Percentiles rank a stretch among this genome's conserved stretches.
These are phyloP conservation scores for Botryotinia calthae DNA, from an alignment of 2,329 filamentous ascomycete genomes.

Conservation along the genomic window DNA sequence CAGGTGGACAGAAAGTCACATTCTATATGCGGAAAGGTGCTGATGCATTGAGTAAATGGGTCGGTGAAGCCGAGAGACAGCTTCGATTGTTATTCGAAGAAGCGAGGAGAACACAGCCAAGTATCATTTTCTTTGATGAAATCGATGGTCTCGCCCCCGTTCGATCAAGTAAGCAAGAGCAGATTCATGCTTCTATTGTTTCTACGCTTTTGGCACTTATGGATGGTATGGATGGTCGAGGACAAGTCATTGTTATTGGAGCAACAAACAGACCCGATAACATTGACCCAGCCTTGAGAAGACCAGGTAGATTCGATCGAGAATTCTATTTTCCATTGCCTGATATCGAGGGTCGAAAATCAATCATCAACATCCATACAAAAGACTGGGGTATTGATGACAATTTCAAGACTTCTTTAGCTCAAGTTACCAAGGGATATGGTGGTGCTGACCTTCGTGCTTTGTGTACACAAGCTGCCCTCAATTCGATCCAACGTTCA, in stretches of 20 bases:
- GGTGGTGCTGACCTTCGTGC: slow-evolving; percentile 93
- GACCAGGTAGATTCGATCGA: slow-evolving; percentile 91
- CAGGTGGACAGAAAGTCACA: slow-evolving; percentile 88
- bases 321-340: slow-evolving; percentile 98
- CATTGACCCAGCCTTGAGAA: slow-evolving; percentile 90
- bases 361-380: slow-evolving; percentile 94
- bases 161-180: slow-evolving; percentile 95
- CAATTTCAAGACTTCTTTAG: slow-evolving; percentile 78
- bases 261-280: slow-evolving; percentile 98
- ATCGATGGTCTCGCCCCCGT: slow-evolving; percentile 96
- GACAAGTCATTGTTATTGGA: slow-evolving; percentile 96
- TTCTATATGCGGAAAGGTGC: slow-evolving; percentile 99
- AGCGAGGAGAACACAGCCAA: slow-evolving; percentile 90
- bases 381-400: slow-evolving; percentile 84
- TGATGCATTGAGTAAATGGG: slow-evolving; percentile 97
- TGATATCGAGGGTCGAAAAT: slow-evolving; percentile 71
- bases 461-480: slow-evolving; percentile 89
- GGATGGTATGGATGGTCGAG: slow-evolving; percentile 98
- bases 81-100: slow-evolving; percentile 92
- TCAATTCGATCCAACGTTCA: slow-evolving; percentile 92
- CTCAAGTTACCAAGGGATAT: slow-evolving; percentile 90
- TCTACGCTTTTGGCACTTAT: slow-evolving; percentile 90
- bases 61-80: slow-evolving; percentile 95
- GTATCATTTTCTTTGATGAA: slow-evolving; percentile 99
- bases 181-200: slow-evolving; percentile 97